phyloP scores from a whole-genome alignment of 1,284 basidiomycete genomes.

The Moesziomyces sp. region DNA sequence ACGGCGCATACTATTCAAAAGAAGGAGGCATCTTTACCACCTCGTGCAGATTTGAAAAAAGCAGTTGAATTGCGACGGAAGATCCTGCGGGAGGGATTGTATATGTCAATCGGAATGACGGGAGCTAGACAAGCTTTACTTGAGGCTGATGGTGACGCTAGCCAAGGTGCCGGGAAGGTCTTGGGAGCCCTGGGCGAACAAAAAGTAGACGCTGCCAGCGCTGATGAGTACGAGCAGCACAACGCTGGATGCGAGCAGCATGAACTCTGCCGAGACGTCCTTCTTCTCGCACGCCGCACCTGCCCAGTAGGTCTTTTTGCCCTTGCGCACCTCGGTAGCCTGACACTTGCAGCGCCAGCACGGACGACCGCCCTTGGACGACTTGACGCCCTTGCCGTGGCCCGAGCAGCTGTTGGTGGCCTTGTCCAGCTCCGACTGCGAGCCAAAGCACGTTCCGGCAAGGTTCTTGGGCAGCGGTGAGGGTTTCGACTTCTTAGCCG shows the following conservation, averaged over 20 bases:
- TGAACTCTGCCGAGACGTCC: constrained; percentile 55
- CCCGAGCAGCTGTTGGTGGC: constrained; percentile 58
- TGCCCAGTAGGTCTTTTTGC: constrained; percentile 51
- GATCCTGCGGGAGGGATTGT: not conserved
- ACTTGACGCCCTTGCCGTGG: constrained; percentile 53
- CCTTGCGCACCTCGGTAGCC: constrained; percentile 36
- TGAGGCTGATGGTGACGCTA: constrained; percentile 54
- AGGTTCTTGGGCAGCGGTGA: constrained; percentile 32
- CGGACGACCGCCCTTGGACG: constrained; percentile 47
- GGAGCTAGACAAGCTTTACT: constrained; percentile 6
- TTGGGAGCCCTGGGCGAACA: constrained; percentile 45
- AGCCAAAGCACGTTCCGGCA: constrained; percentile 48
- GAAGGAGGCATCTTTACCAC: too few species aligned
- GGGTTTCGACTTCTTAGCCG: constrained; percentile 8
- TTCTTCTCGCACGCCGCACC: constrained; percentile 64
- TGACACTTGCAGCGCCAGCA: constrained; percentile 62
- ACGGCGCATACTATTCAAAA: too few species aligned
- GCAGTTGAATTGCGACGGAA: not conserved
- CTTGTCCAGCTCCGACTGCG: constrained; percentile 36
- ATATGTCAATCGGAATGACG: too few species aligned
- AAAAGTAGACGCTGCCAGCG: constrained; percentile 45
- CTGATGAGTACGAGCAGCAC: constrained; percentile 44
- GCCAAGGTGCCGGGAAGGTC: constrained; percentile 60
- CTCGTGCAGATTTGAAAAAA: not conserved
- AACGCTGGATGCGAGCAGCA: constrained; percentile 52